Base-by-base conservation (phyloP, 768 basidiomycete species). In the Leucocoprinus sp. region DNA sequence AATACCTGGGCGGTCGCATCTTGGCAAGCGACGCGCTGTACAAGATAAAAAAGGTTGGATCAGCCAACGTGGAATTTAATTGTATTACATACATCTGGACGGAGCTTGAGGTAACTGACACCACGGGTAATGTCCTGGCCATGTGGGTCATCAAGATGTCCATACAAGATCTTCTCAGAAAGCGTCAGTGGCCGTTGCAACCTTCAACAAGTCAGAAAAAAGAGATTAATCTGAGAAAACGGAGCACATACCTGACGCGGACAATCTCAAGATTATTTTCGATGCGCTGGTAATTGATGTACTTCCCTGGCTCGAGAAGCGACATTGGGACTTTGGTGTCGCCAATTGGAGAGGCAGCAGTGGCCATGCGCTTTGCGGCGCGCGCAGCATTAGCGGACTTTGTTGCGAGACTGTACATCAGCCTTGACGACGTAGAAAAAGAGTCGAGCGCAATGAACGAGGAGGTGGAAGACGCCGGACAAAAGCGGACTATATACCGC, bases 161-260 rank as follows among this genome's bases (percentile, higher is more conserved):
- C 96, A 64, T 99, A 99, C 31, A 97, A 72, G 59, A 96, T 85
- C 79, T 97, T 96, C 68, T 97, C 93, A 49, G 93, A 93, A 55
- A 95, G 67, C 12, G 93, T 96, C 64, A 96, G 68, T 34, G 93
- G 93, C 27, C 91, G 87, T 57, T 84, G 78, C 55, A 96, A 71
- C 62, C 93, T 95, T 8, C 33, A 23, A 48, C 22, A 49, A 21
- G 29, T 44, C 41, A 58, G 50, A 27, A 42, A 43, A 29, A 14
- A 15, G 17, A 12, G 36, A 31, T 8, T n/a, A 19, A 9, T 8
- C 11, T 24, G 22, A 17, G 15, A 14, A 41, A 36, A 37, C 11
- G 27, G 43, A 18, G n/a, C 27, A 34, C 44, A 43, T 28, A 93
- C 93, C 93, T 79, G 43, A 81, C 71, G 55, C 92, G 84, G 47